Evolutionary conservation across 2,329 filamentous ascomycete genomes (phyloP).

Genomic region (Teratosphaeriaceae sp.): DNA sequence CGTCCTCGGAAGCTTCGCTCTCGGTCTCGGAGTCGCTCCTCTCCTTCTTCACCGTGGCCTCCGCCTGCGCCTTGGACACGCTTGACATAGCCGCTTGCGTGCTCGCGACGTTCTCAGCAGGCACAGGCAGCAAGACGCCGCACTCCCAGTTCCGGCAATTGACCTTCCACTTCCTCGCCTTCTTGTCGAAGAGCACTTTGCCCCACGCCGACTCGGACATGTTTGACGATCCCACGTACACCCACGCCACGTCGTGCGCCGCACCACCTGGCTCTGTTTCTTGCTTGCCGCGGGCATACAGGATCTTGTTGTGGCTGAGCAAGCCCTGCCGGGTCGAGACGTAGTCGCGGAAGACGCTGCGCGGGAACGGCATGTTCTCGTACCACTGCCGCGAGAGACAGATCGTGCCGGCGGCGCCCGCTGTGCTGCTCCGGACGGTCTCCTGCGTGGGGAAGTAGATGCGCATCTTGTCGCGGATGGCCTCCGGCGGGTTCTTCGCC

Average conservation of each 20-base stretch:
- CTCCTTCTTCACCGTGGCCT: slow-evolving; percentile 4
- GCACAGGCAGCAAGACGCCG: slow-evolving; percentile 68
- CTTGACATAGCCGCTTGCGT: slow-evolving; percentile 10
- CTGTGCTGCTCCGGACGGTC: slow-evolving; percentile 43
- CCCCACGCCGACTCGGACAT: slow-evolving; percentile 94
- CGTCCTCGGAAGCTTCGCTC: slow-evolving; percentile 10
- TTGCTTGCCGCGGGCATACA: slow-evolving; percentile 32
- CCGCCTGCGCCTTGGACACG: slow-evolving; percentile 14
- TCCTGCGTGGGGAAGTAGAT: slow-evolving; percentile 74
- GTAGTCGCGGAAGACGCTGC: slow-evolving; percentile 65
- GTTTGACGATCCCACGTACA: slow-evolving; percentile 86
- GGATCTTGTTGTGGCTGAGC: slow-evolving; percentile 76
- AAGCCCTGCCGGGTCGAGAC: slow-evolving; percentile 63
- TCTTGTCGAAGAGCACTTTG: slow-evolving; percentile 64
- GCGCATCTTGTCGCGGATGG: slow-evolving; percentile 51
- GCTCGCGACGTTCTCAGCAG: slow-evolving; percentile 12
- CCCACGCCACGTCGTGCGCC: slow-evolving; percentile 54
- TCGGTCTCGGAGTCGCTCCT: slow-evolving; percentile 15
- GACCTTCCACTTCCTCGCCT: slow-evolving; percentile 60
- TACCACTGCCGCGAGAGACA: slow-evolving; percentile 71
- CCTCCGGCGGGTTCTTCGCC: slow-evolving; percentile 17
- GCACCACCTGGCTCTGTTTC: slow-evolving; percentile 11
- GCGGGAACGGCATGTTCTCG: slow-evolving; percentile 61
- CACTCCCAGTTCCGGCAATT: slow-evolving; percentile 94
- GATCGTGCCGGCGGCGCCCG: slow-evolving; percentile 66